A percentile compares a stretch with the other conserved stretches of the same genome.
Conservation (phyloP, 2,329 filamentous ascomycete genomes). For the Colletotrichum agaves region DNA sequence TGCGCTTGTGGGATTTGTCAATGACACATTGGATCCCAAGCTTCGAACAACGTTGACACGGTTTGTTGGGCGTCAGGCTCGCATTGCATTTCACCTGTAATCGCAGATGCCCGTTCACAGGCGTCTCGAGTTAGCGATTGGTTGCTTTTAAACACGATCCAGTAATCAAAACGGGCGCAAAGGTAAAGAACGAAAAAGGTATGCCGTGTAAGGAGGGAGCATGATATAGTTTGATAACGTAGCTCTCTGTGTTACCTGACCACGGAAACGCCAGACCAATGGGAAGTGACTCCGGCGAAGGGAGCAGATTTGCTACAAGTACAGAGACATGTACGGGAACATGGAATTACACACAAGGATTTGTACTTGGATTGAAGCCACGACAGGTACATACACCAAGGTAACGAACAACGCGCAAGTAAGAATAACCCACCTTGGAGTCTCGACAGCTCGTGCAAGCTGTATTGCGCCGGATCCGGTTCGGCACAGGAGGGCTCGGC, state of each 20-base stretch:
- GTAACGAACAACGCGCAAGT: not conserved
- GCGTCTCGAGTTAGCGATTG: conserved; percentile 1
- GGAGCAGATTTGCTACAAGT: not conserved
- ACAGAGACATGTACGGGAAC: not conserved
- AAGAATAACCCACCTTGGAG: conserved; percentile 49
- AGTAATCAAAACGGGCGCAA: no score
- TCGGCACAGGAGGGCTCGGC: conserved; percentile 36
- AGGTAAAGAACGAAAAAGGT: no score
- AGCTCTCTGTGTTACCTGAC: conserved; percentile 5
- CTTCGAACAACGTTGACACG: conserved; percentile 58
- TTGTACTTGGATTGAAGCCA: no score
- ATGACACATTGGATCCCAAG: conserved; percentile 56
- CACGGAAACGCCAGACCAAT: conserved; percentile 20
- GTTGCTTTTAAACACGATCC: not conserved
- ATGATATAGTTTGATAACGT: not conserved
- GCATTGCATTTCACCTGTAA: conserved; percentile 57
- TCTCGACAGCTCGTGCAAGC: conserved; percentile 47
- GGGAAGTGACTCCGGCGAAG: conserved; percentile 12
- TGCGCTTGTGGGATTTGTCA: conserved; percentile 59
- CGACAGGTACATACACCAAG: no score
- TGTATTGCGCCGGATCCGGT: conserved; percentile 46
- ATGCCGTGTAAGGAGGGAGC: no score
- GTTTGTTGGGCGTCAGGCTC: conserved; percentile 50
- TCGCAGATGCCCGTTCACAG: conserved; percentile 1
- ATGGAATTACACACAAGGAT: not conserved